These are phyloP conservation scores for Dryadomyces quercivorus DNA, from an alignment of 2,329 filamentous ascomycete species.

Conservation along the genomic window DNA sequence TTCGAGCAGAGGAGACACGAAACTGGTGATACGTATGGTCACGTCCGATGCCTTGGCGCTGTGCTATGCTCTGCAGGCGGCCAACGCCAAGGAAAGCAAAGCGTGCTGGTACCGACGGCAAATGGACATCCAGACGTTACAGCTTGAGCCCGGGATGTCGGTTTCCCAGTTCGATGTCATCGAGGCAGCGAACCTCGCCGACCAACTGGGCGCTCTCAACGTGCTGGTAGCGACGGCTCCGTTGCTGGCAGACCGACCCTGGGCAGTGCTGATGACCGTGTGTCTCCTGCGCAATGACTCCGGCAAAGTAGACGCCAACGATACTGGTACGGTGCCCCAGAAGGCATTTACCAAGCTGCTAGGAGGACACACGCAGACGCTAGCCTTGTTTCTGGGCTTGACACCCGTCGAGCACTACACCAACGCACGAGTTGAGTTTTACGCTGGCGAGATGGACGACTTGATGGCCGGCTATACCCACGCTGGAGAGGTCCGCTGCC, in stretches of 20 bases:
- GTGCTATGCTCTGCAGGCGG: conserved; percentile 36
- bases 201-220: conserved; percentile 31
- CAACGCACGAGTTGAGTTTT: conserved; percentile 28
- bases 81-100: not conserved
- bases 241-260: conserved; percentile 29
- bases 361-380: conserved; percentile 30
- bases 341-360: conserved; percentile 28
- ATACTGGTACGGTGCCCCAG: not conserved
- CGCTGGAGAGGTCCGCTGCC: conserved; percentile 14
- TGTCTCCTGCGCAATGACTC: conserved; percentile 21
- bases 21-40: conserved; percentile 32
- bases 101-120: conserved; percentile 28
- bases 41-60: conserved; percentile 37
- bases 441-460: conserved; percentile 10
- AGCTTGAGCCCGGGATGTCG: conserved; percentile 28
- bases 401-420: conserved; percentile 37
- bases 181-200: conserved; percentile 37
- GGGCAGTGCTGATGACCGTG: conserved; percentile 38
- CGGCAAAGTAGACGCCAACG: conserved; percentile 1
- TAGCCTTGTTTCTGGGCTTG: conserved; percentile 39
- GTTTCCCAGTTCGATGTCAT: conserved; percentile 40
- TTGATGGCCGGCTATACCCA: too few species aligned
- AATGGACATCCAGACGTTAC: conserved; percentile 25
- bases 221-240: conserved; percentile 32
- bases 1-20: not conserved